A percentile compares a stretch with the other conserved stretches of the same genome.
Conservation (phyloP, 2,329 filamentous ascomycete genomes). For the Ophiocordyceps robertsii region DNA sequence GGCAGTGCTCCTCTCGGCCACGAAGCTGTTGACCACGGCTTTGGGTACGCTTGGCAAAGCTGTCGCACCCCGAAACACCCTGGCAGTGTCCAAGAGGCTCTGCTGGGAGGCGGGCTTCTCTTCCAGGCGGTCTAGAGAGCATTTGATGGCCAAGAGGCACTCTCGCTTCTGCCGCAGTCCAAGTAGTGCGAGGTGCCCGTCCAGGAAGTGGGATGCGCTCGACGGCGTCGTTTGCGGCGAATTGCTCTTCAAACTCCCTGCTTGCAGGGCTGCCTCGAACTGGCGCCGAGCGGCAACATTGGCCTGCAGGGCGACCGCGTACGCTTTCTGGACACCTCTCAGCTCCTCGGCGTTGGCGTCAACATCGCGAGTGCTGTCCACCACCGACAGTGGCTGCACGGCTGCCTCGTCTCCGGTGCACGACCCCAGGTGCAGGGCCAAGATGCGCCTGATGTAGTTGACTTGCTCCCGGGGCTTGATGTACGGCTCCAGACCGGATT, state of each 20-base stretch:
- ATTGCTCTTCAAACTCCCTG: constrained; percentile 5
- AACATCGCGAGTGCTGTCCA: constrained; percentile 21
- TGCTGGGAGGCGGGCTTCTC: constrained; percentile 37
- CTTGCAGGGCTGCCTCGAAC: constrained; percentile 25
- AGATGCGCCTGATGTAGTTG: constrained; percentile 38
- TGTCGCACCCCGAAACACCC: constrained; percentile 29
- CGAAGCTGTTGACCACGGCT: constrained; percentile 36
- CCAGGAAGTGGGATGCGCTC: constrained; percentile 18
- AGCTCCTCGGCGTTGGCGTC: constrained; percentile 20
- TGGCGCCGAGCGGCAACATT: constrained; percentile 38
- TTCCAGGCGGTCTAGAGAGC: constrained; percentile 34
- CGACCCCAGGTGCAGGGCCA: constrained; percentile 39
- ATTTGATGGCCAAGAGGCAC: constrained; percentile 34
- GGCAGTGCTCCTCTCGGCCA: constrained; percentile 23
- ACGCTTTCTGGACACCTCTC: constrained; percentile 38
- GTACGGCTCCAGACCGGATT: constrained; percentile 33
- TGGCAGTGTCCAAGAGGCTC: constrained; percentile 34
- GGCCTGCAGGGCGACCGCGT: constrained; percentile 37
- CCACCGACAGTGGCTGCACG: constrained; percentile 33
- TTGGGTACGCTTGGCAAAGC: constrained; percentile 37
- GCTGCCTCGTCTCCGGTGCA: constrained; percentile 28
- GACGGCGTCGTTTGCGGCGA: constrained; percentile 8
- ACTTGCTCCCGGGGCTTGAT: constrained; percentile 45
- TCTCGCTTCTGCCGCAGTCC: constrained; percentile 38
- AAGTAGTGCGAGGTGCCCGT: constrained; percentile 36